Conservation (phyloP, 1,139 yeast species). For the Komagataea norvegica region DNA sequence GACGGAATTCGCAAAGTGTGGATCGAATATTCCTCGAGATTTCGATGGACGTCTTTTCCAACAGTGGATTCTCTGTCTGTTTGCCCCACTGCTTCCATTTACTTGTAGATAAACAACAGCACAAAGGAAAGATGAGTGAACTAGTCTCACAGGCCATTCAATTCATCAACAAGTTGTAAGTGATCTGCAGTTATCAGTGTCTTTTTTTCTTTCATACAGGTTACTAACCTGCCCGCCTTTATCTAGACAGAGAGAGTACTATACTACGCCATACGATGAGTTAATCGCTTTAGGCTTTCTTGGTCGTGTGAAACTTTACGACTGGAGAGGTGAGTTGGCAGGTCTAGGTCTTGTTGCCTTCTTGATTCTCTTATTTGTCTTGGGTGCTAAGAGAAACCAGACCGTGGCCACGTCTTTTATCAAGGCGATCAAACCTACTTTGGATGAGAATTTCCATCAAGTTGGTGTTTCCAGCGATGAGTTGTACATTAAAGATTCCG, state of each 20-base stretch:
- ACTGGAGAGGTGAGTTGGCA: constrained; percentile 72
- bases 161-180: constrained; percentile 4
- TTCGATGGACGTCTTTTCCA: no score
- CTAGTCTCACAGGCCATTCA: constrained; percentile 1
- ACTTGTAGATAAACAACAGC: not conserved
- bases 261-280: constrained; percentile 45
- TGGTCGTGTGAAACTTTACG: constrained; percentile 44
- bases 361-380: constrained; percentile 41
- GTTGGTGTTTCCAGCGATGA: constrained; percentile 58
- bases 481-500: constrained; percentile 59
- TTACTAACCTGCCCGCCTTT: not conserved
- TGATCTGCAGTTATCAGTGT: not conserved
- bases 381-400: constrained; percentile 59
- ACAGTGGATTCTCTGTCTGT: no score
- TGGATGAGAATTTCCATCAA: constrained; percentile 68
- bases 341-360: constrained; percentile 47
- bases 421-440: constrained; percentile 40
- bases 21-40: no score
- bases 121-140: constrained; percentile 2
- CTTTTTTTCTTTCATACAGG: not conserved
- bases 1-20: no score
- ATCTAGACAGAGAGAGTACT: constrained; percentile 29
- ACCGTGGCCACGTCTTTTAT: constrained; percentile 50
- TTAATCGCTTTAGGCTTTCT: constrained; percentile 44
- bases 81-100: no score